Percentiles rank a stretch among this genome's conserved stretches.
These are phyloP conservation scores for Pichia nanzhaoensis DNA, from an alignment of 805 yeast genomes.

Conservation along the genomic window DNA sequence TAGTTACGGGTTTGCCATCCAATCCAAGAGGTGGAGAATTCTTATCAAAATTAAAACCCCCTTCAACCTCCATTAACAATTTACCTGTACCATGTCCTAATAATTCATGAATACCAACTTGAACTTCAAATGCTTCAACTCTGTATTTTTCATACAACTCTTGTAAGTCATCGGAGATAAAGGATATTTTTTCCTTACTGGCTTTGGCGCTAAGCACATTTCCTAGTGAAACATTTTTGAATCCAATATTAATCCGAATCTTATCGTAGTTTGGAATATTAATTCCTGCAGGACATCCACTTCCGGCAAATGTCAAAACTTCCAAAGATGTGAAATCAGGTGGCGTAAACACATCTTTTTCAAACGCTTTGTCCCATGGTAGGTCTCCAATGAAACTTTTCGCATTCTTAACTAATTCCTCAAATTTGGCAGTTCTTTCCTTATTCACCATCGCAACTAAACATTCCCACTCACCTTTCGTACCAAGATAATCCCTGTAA, in stretches of 20 bases:
- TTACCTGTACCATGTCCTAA: conserved; percentile 92
- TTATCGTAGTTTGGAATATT: conserved; percentile 91
- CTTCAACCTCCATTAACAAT: conserved; percentile 50
- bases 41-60: conserved; percentile 70
- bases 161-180: conserved; percentile 46
- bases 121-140: conserved; percentile 83
- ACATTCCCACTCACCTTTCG: conserved; percentile 92
- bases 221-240: conserved; percentile 85
- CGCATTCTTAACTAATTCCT: conserved; percentile 61
- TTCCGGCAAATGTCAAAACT: conserved; percentile 82
- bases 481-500: conserved; percentile 87
- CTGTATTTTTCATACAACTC: conserved; percentile 62
- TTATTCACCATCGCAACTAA: conserved; percentile 85
- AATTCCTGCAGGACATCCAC: conserved; percentile 90
- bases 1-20: conserved; percentile 53
- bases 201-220: conserved; percentile 76
- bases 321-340: conserved; percentile 91
- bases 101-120: conserved; percentile 88
- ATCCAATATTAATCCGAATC: conserved; percentile 75
- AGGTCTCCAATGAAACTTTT: conserved; percentile 53
- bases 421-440: conserved; percentile 77
- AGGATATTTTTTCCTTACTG: conserved; percentile 60
- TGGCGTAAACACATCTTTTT: conserved; percentile 80
- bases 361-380: conserved; percentile 75
- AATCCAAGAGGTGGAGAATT: conserved; percentile 54